A percentile compares a stretch with the other conserved stretches of the same genome.
These are phyloP conservation scores for Coniochaeta hoffmannii DNA, from an alignment of 2,329 filamentous ascomycete species.

Conservation along the genomic window DNA sequence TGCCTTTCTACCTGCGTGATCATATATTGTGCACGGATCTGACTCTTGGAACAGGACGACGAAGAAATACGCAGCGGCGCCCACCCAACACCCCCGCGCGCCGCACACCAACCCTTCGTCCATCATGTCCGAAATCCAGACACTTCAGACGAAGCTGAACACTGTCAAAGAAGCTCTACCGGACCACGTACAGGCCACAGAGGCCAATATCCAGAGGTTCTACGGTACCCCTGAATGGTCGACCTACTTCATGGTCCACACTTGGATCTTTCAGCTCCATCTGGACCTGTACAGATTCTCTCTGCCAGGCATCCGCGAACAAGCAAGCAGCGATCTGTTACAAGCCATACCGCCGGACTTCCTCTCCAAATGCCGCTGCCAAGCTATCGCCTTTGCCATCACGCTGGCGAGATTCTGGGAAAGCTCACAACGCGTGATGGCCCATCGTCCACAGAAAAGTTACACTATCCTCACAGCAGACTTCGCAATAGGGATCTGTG, in stretches of 20 bases:
- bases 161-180: conserved; percentile 27
- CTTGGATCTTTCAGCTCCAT: conserved; percentile 26
- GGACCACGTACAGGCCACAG: conserved; percentile 23
- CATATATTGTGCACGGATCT: not conserved
- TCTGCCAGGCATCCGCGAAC: conserved; percentile 26
- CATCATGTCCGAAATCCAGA: conserved; percentile 28
- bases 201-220: conserved; percentile 24
- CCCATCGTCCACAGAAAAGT: conserved; percentile 11
- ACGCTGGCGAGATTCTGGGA: conserved; percentile 26
- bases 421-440: not conserved
- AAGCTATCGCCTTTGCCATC: conserved; percentile 30
- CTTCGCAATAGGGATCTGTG: conserved; percentile 13
- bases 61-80: conserved; percentile 7
- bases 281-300: conserved; percentile 32
- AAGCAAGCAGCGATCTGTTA: conserved; percentile 22
- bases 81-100: conserved; percentile 14
- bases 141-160: conserved; percentile 29
- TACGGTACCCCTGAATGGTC: conserved; percentile 21
- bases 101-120: conserved; percentile 25
- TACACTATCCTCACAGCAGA: conserved; percentile 4
- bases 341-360: conserved; percentile 28
- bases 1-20: not conserved
- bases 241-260: conserved; percentile 30
- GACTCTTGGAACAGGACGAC: conserved; percentile 9
- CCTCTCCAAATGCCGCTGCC: conserved; percentile 26